Base-by-base conservation (phyloP, 148 eudicot species). In the Camellia japonica region DNA sequence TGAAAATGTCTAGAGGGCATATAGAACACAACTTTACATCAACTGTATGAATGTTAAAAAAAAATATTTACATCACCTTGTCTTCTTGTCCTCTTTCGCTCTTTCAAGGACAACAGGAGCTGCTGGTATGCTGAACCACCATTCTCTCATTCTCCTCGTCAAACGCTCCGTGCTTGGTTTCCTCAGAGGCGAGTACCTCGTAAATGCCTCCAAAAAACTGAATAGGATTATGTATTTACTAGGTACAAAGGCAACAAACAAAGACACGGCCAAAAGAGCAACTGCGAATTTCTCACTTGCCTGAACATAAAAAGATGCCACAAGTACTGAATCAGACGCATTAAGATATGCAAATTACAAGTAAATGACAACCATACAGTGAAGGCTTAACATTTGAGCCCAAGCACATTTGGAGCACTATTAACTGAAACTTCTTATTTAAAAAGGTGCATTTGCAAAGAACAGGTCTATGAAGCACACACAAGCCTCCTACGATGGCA, bases 81-180 rank as follows among this genome's bases (percentile, higher is more conserved):
- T 86, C 86, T 95, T 95, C 86, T 93, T 95, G 59, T 90, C 92
- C 54, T 95, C 97, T 46, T 88, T 84, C 5, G 75, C 84, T 80
- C 86, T 86, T 79, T 91, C 92, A 9, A 95, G 92, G 47, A 90
- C 68, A 38, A 95, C 97, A 3, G 97, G 98, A 77, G 98, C 97
- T 2, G 93, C 97, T 3, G 99, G 99, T 77, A 95, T 91, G 79
- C 99, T 93, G 80, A 93, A 95, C 99, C 97, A 95, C 97, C 99
- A 95, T 77, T 92, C 99, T 81, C 90, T 87, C 49, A 93, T 52
- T 77, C 99, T 87, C 80, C 98, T 89, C 60, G 82, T 84, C 84
- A 82, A 87, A 83, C 89, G 91, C 83, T 95, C 98, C 0, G 98
- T 90, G 81, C 82, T 85, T 23, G 87, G 86, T 88, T 73, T 93